Conservation (phyloP, 306 rosid genomes). For the Alnus rubra region DNA sequence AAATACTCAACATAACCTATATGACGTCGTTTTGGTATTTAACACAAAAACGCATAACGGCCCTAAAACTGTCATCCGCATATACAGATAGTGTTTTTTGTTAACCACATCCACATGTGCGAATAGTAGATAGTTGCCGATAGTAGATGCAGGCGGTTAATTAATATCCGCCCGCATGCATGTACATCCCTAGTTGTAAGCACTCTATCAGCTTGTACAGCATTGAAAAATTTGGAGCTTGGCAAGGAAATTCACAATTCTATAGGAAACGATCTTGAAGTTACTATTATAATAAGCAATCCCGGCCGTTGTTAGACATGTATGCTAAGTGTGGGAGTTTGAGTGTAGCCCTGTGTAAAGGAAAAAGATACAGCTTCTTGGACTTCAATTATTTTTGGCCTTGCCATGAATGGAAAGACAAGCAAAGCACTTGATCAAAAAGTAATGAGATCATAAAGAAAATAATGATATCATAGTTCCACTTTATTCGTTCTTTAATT, state of each 20-base stretch:
- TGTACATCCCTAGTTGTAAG: slow-evolving; percentile 18
- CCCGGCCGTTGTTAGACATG: slow-evolving; percentile 30
- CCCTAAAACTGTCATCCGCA: too few relatives aligned
- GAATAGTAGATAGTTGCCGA: too few relatives aligned
- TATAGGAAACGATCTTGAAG: slow-evolving; percentile 28
- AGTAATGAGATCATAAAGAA: too few relatives aligned
- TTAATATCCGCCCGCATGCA: too few relatives aligned
- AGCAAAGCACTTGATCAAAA: slow-evolving; percentile 35
- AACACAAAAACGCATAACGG: too few relatives aligned
- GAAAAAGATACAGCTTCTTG: slow-evolving; percentile 43
- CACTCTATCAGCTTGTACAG: slow-evolving; percentile 44
- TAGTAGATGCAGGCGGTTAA: too few relatives aligned
- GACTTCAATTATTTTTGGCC: slow-evolving; percentile 47
- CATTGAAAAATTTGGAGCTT: slow-evolving; percentile 36
- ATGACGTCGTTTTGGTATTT: too few relatives aligned
- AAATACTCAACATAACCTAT: too few relatives aligned
- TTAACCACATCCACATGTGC: too few relatives aligned
- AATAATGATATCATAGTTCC: slow-evolving; percentile 30
- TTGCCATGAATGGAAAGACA: slow-evolving; percentile 43
- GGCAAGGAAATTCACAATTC: slow-evolving; percentile 41
- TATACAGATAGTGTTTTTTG: too few relatives aligned
- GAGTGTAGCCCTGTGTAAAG: slow-evolving; percentile 16
- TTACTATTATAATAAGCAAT: slow-evolving; percentile 24
- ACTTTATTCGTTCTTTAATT: slow-evolving; percentile 34
- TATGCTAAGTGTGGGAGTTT: slow-evolving; percentile 42